Evolutionary conservation across 1,284 basidiomycete species (phyloP), one percentile per base, ranked within the genome.

Genomic region (Athelia sp.): DNA sequence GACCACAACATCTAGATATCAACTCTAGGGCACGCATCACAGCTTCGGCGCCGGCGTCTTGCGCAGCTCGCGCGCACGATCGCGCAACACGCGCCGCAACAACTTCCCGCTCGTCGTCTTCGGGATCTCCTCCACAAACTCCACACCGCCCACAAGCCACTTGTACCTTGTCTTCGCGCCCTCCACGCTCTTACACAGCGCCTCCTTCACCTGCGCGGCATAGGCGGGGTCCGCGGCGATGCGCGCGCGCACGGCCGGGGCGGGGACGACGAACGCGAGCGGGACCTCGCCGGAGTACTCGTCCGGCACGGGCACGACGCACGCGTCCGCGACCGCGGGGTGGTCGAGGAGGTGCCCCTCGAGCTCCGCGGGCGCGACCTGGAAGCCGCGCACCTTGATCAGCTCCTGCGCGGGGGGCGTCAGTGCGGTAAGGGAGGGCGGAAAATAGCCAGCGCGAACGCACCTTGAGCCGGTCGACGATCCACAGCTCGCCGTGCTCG

Each of bases 231-330:
- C 65, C 18, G 56, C 56, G 17, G 74, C 64, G 18, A 26, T 44
- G 15, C 73, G 69, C 46, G 66, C 64, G n/a, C 64, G 62, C 0
- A 78, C 75, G 4, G 67, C 63, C 2, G 71, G 62, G 47, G 70
- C 71, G 8, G 81, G 72, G 1, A 83, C 81, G 17, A 91, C 70
- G 58, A 80, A 91, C 0, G 86, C 88, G 43, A 87, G 62, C 0
- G 91, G 90, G 2, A 89, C 59, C 60, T 93, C 90, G 32, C 90
- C 90, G 44, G 79, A 85, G 56, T 83, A 88, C 14, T 91, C 87
- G 60, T 93, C 86, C 0, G 76, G 77, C 2, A 91, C 63, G 2
- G 87, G 80, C 6, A 93, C 83, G 13, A 93, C 86, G 56, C 80
- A 81, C 1, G 66, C 65, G 52, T 86, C 84, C 4, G 63, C 64